A percentile compares a stretch with the other conserved stretches of the same genome.
These are phyloP conservation scores for Hypoxylon sp. DNA, from an alignment of 2,329 filamentous ascomycete genomes.

Conservation along the genomic window DNA sequence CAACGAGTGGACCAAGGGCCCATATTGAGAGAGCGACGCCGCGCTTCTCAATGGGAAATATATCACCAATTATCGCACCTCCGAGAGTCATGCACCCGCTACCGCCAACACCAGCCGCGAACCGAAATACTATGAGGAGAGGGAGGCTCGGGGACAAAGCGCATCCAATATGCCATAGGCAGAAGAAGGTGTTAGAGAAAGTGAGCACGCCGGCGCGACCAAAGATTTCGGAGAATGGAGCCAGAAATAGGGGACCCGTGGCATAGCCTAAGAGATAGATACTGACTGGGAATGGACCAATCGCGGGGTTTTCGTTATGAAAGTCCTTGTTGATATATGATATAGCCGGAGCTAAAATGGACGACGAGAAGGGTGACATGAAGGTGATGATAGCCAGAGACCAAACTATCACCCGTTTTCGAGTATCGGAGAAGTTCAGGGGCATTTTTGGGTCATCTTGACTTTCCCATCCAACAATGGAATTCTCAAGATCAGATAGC, in stretches of 20 bases:
- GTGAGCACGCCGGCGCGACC: constrained; percentile 71
- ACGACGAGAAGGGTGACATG: constrained; percentile 75
- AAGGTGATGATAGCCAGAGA: constrained; percentile 74
- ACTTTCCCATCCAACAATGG: constrained; percentile 73
- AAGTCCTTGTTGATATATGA: constrained; percentile 62
- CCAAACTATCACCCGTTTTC: constrained; percentile 71
- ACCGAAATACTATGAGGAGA: constrained; percentile 71
- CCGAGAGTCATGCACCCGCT: constrained; percentile 68
- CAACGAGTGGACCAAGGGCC: constrained; percentile 54
- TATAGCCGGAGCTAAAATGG: constrained; percentile 69
- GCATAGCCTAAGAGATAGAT: constrained; percentile 74
- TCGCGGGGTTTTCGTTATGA: constrained; percentile 57
- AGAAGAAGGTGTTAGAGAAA: constrained; percentile 71
- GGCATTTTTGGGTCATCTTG: constrained; percentile 71
- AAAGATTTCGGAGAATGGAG: constrained; percentile 75
- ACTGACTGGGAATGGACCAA: constrained; percentile 69
- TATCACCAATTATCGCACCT: constrained; percentile 68
- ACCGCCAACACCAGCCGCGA: constrained; percentile 72
- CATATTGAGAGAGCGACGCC: constrained; percentile 66
- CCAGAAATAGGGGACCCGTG: constrained; percentile 70
- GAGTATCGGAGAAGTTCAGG: constrained; percentile 68
- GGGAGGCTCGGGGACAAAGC: constrained; percentile 69
- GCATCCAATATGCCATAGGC: constrained; percentile 74
- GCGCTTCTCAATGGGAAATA: constrained; percentile 64
- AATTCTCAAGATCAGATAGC: constrained; percentile 64